Percentiles rank a stretch among this genome's conserved stretches.
Conservation (phyloP, 495 filamentous ascomycete species). For the Trichoderma parareesei region DNA sequence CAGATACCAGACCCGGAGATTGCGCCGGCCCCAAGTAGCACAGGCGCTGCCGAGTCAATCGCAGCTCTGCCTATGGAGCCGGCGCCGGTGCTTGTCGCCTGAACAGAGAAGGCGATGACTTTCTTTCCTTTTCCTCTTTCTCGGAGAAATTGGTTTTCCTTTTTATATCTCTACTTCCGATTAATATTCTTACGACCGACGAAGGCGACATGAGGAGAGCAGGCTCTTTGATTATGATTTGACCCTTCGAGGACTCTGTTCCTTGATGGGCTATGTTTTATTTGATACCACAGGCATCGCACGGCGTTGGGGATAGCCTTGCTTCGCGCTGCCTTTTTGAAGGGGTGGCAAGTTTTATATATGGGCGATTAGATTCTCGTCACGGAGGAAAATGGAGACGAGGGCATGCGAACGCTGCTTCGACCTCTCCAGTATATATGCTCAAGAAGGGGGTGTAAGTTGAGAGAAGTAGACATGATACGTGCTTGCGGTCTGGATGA, state of each 20-base stretch:
- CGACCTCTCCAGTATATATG: neutral
- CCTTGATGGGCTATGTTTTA: neutral
- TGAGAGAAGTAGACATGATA: neutral
- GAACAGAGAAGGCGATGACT: neutral
- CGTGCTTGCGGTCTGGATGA: neutral
- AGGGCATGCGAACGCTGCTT: neutral
- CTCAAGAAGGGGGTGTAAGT: neutral
- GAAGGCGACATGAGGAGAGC: neutral
- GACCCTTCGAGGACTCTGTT: neutral
- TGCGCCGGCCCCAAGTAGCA: constrained; percentile 23
- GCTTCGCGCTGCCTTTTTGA: neutral
- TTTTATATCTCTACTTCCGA: neutral
- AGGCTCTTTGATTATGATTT: constrained; percentile 5
- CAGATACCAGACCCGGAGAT: constrained; percentile 78
- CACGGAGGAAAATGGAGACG: neutral
- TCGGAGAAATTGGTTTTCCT: neutral
- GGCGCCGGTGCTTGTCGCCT: neutral
- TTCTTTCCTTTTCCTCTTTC: neutral
- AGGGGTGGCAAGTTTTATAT: neutral
- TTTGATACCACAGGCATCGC: constrained; percentile 9
- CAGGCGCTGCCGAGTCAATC: constrained; percentile 5
- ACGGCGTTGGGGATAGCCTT: constrained; percentile 8
- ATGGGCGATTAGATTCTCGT: constrained; percentile 1
- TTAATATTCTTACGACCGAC: constrained; percentile 9
- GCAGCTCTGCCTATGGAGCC: constrained; percentile 6